Percentiles rank a stretch among this genome's conserved stretches.
Conservation (phyloP, 1,139 yeast genomes). For the Hyphopichia burtonii region DNA sequence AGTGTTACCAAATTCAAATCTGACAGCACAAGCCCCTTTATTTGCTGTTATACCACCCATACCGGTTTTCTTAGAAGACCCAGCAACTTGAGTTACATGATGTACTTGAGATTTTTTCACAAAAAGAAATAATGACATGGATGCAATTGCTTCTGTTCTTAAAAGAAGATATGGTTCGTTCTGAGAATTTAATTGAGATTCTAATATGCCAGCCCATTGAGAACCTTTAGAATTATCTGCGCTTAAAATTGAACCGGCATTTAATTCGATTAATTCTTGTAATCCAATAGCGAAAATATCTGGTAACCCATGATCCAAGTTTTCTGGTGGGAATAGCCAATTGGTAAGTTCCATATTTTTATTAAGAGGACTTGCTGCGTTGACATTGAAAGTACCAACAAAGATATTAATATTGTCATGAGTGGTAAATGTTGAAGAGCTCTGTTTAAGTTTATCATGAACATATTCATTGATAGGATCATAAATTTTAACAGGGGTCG, state of each 20-base stretch:
- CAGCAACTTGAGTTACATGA: constrained; percentile 71
- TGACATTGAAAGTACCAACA: constrained; percentile 86
- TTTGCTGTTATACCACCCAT: constrained; percentile 91
- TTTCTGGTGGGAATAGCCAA: constrained; percentile 81
- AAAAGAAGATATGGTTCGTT: constrained; percentile 36
- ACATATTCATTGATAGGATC: constrained; percentile 91
- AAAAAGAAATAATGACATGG: constrained; percentile 42
- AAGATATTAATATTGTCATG: constrained; percentile 60
- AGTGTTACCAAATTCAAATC: constrained; percentile 75
- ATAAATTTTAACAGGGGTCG: constrained; percentile 66
- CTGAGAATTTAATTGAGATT: constrained; percentile 52
- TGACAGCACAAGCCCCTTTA: constrained; percentile 88
- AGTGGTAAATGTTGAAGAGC: constrained; percentile 59
- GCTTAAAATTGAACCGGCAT: constrained; percentile 77
- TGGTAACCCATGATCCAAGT: constrained; percentile 44
- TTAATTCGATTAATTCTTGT: constrained; percentile 89
- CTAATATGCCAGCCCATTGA: constrained; percentile 61
- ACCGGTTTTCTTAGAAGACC: constrained; percentile 83
- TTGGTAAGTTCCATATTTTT: constrained; percentile 35
- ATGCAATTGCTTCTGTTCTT: constrained; percentile 45
- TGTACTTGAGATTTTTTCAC: constrained; percentile 49
- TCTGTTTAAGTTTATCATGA: constrained; percentile 52
- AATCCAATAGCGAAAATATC: constrained; percentile 85
- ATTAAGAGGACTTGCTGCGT: constrained; percentile 57
- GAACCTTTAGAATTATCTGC: constrained; percentile 64